Evolutionary conservation across 1,284 basidiomycete species (phyloP), one percentile per base, ranked within the genome.

Genomic region (Phellinidium pouzarii): DNA sequence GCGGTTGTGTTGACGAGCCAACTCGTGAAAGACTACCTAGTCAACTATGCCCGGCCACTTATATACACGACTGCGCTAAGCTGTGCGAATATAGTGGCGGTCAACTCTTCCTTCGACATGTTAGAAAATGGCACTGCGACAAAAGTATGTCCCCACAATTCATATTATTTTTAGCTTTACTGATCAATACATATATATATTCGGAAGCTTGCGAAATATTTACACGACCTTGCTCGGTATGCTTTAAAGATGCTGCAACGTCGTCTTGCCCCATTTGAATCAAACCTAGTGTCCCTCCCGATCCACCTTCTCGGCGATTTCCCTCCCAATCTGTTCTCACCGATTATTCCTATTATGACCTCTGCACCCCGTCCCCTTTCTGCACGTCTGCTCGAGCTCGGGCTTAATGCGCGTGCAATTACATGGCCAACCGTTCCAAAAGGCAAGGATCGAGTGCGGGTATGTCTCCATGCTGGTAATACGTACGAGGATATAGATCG

Each of bases 11-110:
- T 96, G 22, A 86, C 83, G 37, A 84, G 76, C 14, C 73, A 77
- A 2, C 71, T 91, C 1, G 77, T 93, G 27, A 80, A 87, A 5
- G 80, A 87, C 56, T 97, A 94, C 68, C 72, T 97, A 19, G 73
- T 96, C 64, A 98, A 98, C 66, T 98, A 96, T 69, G 93, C 93
- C 0, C 77, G 94, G 27, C 83, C 93, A 3, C 73, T 98, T 46
- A 91, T 95, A 52, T 96, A 91, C 69, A 94, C 91, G 1, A 95
- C 92, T 0, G 80, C 89, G 0, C 75, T 91, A 58, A 82, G 84
- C 53, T 79, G 83, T 58, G 76, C 84, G 14, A 91, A 82, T 61
- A 76, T 94, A 38, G 71, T 91, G 43, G 82, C 88, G 0, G 77
- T 85, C 19, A 76, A 84, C 48, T 84, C 84, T 57, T 84, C 88